phyloP scores from a whole-genome alignment of 2,329 filamentous ascomycete genomes.

The Amesomyces nigricolor region DNA sequence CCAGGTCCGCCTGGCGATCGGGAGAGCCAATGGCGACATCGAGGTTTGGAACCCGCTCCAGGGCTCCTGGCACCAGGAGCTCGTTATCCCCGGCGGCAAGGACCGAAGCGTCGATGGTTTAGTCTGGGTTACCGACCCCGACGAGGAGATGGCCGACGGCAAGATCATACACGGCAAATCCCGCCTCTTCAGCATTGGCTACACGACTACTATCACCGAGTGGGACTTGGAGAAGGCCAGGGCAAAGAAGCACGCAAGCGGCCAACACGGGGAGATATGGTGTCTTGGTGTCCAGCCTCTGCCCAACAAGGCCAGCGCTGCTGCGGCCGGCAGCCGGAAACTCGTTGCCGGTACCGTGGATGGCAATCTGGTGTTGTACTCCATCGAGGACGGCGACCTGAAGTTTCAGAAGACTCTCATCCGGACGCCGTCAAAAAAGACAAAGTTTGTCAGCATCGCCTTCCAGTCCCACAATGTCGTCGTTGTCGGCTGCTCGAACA shows the following conservation, averaged over 20 bases:
- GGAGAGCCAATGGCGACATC: conserved; percentile 89
- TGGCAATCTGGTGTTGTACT: conserved; percentile 80
- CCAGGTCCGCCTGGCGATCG: conserved; percentile 74
- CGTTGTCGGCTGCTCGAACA: conserved; percentile 92
- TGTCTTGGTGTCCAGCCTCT: conserved; percentile 83
- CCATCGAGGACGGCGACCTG: conserved; percentile 77
- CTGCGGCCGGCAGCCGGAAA: conserved; percentile 40
- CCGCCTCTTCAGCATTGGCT: conserved; percentile 92
- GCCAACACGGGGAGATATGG: conserved; percentile 95
- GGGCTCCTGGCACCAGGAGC: conserved; percentile 85
- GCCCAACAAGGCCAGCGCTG: conserved; percentile 29
- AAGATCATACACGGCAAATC: conserved; percentile 63
- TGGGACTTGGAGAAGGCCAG: conserved; percentile 82
- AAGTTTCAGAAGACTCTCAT: conserved; percentile 72
- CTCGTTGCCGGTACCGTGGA: conserved; percentile 85
- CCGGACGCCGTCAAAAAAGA: conserved; percentile 73
- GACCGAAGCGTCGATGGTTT: conserved; percentile 86
- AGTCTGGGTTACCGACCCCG: conserved; percentile 83
- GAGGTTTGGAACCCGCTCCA: conserved; percentile 92
- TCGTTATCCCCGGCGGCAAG: conserved; percentile 73
- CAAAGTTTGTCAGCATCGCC: conserved; percentile 82
- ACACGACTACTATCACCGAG: conserved; percentile 86
- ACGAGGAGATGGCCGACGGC: conserved; percentile 60
- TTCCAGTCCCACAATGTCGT: conserved; percentile 81
- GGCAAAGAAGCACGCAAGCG: conserved; percentile 76